A percentile compares a stretch with the other conserved stretches of the same genome.
phyloP scores from a whole-genome alignment of 179 eudicot species.

The Camellia oleifera region DNA sequence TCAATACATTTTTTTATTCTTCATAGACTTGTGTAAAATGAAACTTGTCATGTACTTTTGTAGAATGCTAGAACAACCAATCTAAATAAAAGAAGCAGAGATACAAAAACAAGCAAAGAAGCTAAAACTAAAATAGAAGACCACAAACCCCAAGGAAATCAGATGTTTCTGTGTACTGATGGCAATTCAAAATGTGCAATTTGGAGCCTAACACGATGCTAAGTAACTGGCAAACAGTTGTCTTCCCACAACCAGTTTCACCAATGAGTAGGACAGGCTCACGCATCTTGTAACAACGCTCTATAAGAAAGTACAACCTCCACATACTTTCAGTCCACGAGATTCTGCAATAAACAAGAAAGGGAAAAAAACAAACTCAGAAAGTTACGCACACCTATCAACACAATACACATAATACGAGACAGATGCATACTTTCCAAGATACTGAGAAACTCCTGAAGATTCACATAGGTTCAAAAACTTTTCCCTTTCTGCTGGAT shows the following conservation, averaged over 20 bases:
- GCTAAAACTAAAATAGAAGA: constrained; percentile 13
- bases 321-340: constrained; percentile 85
- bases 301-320: constrained; percentile 81
- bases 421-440: constrained; percentile 33
- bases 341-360: constrained; percentile 47
- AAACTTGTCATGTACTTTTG: not conserved
- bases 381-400: not conserved
- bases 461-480: constrained; percentile 9
- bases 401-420: not conserved
- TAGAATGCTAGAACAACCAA: not conserved
- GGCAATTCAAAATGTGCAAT: constrained; percentile 87
- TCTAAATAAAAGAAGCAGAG: not conserved
- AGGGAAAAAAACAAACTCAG: constrained; percentile 11
- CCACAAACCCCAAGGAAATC: constrained; percentile 92
- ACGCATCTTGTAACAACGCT: constrained; percentile 81
- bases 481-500: constrained; percentile 17
- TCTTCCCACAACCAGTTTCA: constrained; percentile 99
- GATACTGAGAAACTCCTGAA: constrained; percentile 18
- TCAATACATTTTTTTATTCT: not conserved
- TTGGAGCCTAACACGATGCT: constrained; percentile 59
- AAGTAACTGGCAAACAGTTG: constrained; percentile 89
- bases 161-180: constrained; percentile 94
- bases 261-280: constrained; percentile 99
- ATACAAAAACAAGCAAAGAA: constrained; percentile 1
- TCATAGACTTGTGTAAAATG: not conserved